Percentiles rank a stretch among this genome's conserved stretches.
Conservation (phyloP, 768 basidiomycete genomes). For the Daedaleopsis sinensis region DNA sequence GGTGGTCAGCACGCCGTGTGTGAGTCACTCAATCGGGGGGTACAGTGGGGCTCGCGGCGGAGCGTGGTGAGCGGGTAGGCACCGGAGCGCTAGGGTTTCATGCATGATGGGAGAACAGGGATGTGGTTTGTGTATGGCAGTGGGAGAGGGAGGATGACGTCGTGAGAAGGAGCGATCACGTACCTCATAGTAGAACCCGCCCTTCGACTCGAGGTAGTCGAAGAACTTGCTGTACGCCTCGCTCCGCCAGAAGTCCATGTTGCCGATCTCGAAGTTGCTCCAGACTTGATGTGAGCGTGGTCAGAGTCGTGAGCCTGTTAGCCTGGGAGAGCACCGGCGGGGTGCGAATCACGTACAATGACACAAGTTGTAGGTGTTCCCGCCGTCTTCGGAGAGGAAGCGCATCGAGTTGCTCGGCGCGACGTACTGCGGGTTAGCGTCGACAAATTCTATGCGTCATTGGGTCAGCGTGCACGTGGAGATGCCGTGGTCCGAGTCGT, state of each 20-base stretch:
- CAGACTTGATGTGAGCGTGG: slow-evolving; percentile 43
- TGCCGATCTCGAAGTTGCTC: slow-evolving; percentile 81
- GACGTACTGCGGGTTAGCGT: slow-evolving; percentile 54
- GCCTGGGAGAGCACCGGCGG: background rate
- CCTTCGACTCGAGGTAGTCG: slow-evolving; percentile 75
- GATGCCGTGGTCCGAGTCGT: background rate
- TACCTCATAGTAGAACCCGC: slow-evolving; percentile 95
- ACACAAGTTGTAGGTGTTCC: slow-evolving; percentile 64
- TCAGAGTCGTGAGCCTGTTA: background rate
- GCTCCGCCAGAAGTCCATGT: slow-evolving; percentile 86
- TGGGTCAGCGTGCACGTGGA: slow-evolving; percentile 9
- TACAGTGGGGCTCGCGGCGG: too few species aligned
- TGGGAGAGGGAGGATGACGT: background rate
- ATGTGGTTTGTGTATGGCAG: background rate
- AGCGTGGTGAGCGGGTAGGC: background rate
- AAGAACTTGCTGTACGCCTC: slow-evolving; percentile 87
- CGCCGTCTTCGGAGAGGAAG: slow-evolving; percentile 69
- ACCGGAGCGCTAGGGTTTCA: background rate
- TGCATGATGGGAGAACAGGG: background rate
- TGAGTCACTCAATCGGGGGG: too few species aligned
- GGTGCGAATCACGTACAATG: slow-evolving; percentile 48
- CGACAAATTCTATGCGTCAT: slow-evolving; percentile 53
- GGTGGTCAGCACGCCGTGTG: too few species aligned
- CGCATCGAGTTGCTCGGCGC: slow-evolving; percentile 59
- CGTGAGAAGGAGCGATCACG: background rate